Conservation (phyloP, 1,284 basidiomycete species). For the Sanghuangporus sanghuang region DNA sequence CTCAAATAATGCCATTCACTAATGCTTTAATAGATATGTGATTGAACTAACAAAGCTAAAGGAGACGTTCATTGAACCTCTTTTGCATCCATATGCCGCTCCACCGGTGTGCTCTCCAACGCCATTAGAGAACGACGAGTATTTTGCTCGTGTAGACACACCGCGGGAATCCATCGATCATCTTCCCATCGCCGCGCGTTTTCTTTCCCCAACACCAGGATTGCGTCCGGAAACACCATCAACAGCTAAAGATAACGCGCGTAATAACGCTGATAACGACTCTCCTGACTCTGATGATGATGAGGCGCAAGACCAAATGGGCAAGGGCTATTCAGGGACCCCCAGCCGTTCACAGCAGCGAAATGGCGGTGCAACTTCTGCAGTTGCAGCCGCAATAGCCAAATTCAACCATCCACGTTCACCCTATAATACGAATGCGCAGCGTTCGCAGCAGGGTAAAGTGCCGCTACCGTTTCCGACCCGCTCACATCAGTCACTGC, state of each 20-base stretch:
- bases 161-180: constrained; percentile 66
- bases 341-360: constrained; percentile 22
- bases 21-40: constrained; percentile 69
- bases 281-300: constrained; percentile 69
- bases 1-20: constrained; percentile 16
- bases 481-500: constrained; percentile 75
- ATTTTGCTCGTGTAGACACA: constrained; percentile 48
- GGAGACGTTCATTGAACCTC: constrained; percentile 86
- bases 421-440: constrained; percentile 59
- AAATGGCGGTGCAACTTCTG: constrained; percentile 7
- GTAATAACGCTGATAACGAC: constrained; percentile 67
- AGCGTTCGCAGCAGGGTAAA: constrained; percentile 37
- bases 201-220: constrained; percentile 71
- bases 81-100: constrained; percentile 77
- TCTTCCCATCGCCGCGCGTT: constrained; percentile 89
- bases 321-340: constrained; percentile 38
- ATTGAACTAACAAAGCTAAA: constrained; percentile 86
- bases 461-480: constrained; percentile 66
- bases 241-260: constrained; percentile 30
- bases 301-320: constrained; percentile 49
- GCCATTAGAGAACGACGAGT: constrained; percentile 61
- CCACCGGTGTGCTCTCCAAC: constrained; percentile 51
- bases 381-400: constrained; percentile 27
- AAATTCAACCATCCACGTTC: constrained; percentile 71
- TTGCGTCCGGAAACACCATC: constrained; percentile 45